Evolutionary conservation across 352 stramenopile genomes (phyloP).

Genomic region (Phytophthora pisi): DNA sequence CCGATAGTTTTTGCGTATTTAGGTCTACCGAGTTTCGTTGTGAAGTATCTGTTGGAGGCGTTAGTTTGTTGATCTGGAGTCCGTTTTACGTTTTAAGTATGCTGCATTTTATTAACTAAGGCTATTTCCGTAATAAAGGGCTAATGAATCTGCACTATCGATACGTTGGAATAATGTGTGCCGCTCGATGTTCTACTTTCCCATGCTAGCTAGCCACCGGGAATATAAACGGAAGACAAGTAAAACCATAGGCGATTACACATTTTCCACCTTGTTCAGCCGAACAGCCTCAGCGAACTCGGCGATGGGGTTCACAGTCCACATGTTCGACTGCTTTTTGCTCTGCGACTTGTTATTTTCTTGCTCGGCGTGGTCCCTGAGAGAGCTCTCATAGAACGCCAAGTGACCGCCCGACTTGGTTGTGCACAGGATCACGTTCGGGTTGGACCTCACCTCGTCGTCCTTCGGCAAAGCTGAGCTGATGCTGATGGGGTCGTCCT

Average conservation of each 20-base stretch:
- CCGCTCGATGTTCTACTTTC: too few species aligned
- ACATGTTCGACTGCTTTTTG: constrained; percentile 34
- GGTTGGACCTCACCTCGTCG: constrained; percentile 47
- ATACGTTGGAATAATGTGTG: too few species aligned
- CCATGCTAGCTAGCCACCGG: too few species aligned
- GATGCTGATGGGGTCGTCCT: constrained; percentile 70
- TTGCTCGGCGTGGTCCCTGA: constrained; percentile 15
- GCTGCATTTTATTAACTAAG: too few species aligned
- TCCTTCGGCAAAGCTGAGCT: constrained; percentile 38
- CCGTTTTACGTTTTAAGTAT: too few species aligned
- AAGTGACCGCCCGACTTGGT: constrained; percentile 74
- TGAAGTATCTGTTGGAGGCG: too few species aligned
- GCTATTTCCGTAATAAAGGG: too few species aligned
- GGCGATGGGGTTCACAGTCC: constrained; percentile 52
- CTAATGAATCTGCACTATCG: too few species aligned
- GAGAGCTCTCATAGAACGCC: constrained; percentile 62
- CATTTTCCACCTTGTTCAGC: constrained; percentile 24
- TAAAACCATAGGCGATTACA: not conserved
- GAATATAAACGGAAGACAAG: too few species aligned
- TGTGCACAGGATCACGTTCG: constrained; percentile 67
- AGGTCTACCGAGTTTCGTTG: too few species aligned
- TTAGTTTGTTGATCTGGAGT: too few species aligned
- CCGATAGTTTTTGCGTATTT: too few species aligned
- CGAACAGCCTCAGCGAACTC: constrained; percentile 64
- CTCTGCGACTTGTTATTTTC: constrained; percentile 8